These are phyloP conservation scores for Phytophthora macrochlamydospora DNA, from an alignment of 352 stramenopile genomes.

Conservation along the genomic window DNA sequence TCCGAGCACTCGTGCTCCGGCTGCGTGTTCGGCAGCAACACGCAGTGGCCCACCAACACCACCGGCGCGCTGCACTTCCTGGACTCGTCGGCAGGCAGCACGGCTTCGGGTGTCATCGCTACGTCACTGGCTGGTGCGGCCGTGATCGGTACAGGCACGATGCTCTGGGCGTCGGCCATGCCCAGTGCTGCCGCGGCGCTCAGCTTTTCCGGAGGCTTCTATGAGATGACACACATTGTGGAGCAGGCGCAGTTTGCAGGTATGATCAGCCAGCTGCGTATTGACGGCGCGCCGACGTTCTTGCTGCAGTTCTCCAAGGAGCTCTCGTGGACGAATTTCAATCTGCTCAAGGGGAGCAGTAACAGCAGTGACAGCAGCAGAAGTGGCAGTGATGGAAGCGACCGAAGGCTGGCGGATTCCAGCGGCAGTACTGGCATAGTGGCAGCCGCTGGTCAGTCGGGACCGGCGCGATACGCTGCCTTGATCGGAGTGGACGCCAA, in stretches of 20 bases:
- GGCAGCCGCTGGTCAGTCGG: conserved; percentile 49
- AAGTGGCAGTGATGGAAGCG: conserved; percentile 8
- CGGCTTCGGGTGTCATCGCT: conserved; percentile 68
- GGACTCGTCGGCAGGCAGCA: conserved; percentile 68
- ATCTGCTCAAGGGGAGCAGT: conserved; percentile 63
- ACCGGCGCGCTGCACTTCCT: conserved; percentile 74
- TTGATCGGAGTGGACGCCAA: conserved; percentile 67
- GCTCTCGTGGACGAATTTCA: conserved; percentile 89
- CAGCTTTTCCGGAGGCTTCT: conserved; percentile 74
- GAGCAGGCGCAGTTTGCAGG: conserved; percentile 87
- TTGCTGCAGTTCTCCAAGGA: conserved; percentile 83
- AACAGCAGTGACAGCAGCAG: conserved; percentile 9
- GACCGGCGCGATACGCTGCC: conserved; percentile 69
- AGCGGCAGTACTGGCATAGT: conserved; percentile 33
- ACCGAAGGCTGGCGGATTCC: conserved; percentile 36
- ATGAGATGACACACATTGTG: conserved; percentile 88
- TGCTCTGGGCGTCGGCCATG: conserved; percentile 76
- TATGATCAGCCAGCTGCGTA: conserved; percentile 83
- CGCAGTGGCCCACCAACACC: conserved; percentile 79
- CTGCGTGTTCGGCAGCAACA: conserved; percentile 86
- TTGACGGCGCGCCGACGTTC: conserved; percentile 77
- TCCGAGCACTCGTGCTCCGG: conserved; percentile 77
- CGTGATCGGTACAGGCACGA: conserved; percentile 56
- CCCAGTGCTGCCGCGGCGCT: conserved; percentile 62
- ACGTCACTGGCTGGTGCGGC: conserved; percentile 66